These are phyloP conservation scores for Jackrogersella multiformis DNA, from an alignment of 495 filamentous ascomycete species.

Conservation along the genomic window DNA sequence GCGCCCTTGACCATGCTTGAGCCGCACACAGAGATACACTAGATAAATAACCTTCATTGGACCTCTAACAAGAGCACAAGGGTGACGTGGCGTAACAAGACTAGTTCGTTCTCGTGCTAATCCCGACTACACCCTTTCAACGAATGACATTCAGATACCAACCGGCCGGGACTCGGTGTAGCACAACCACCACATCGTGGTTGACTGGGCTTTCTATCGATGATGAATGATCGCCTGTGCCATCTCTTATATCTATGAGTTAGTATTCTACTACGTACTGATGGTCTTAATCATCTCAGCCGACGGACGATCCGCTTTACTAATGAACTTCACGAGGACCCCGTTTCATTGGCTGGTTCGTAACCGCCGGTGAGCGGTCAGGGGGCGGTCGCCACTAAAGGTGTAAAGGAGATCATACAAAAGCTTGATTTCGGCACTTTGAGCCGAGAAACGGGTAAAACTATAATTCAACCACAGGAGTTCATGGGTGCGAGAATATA, in stretches of 20 bases:
- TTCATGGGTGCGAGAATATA: no score
- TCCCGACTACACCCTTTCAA: neutral
- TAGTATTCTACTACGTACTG: neutral
- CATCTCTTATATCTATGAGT: neutral
- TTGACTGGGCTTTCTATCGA: neutral
- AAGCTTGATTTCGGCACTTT: no score
- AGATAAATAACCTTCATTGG: slow-evolving; percentile 14
- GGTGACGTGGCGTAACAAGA: slow-evolving; percentile 26
- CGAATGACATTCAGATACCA: slow-evolving; percentile 11
- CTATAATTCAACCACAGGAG: no score
- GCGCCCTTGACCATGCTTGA: slow-evolving; percentile 26
- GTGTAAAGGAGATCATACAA: no score
- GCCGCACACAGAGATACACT: slow-evolving; percentile 22
- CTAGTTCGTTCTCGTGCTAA: slow-evolving; percentile 6
- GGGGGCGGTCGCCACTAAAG: no score
- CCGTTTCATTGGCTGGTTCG: neutral
- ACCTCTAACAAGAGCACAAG: slow-evolving; percentile 18
- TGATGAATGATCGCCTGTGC: neutral
- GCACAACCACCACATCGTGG: neutral
- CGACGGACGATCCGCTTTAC: neutral
- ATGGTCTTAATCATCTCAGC: no score
- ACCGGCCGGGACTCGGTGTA: slow-evolving; percentile 1
- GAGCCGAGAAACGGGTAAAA: no score
- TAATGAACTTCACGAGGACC: no score
- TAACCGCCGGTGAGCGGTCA: no score